phyloP scores from a whole-genome alignment of 1,284 basidiomycete genomes.

The Cutaneotrichosporon cutaneum region DNA sequence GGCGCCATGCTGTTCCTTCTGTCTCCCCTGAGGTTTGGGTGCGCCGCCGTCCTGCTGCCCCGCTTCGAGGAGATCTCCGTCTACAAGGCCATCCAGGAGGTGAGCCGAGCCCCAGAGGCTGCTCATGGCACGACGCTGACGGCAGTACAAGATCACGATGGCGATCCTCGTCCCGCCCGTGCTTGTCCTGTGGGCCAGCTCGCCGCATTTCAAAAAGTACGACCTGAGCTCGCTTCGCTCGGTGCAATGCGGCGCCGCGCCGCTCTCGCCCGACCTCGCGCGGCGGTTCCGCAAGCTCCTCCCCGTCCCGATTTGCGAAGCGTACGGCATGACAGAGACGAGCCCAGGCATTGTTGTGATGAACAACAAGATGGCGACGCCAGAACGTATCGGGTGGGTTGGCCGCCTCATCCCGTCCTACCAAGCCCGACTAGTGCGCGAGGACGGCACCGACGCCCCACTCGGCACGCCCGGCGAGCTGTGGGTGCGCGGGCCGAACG shows the following conservation, averaged over 20 bases:
- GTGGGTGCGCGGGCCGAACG: constrained; percentile 70
- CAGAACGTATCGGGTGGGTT: constrained; percentile 42
- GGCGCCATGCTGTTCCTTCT: constrained; percentile 55
- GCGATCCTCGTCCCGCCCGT: constrained; percentile 79
- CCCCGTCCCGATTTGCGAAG: constrained; percentile 39
- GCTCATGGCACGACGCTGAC: constrained; percentile 53
- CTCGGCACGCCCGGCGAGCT: constrained; percentile 69
- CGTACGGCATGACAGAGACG: constrained; percentile 55
- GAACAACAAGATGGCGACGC: constrained; percentile 21
- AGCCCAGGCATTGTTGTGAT: constrained; percentile 44
- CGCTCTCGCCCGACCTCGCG: constrained; percentile 58
- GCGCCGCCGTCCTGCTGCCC: constrained; percentile 65
- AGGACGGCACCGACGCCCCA: constrained; percentile 52
- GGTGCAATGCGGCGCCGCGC: constrained; percentile 77
- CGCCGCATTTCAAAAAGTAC: constrained; percentile 64
- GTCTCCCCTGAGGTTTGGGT: constrained; percentile 61
- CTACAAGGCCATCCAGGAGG: constrained; percentile 65
- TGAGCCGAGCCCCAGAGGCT: too few species aligned
- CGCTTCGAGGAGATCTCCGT: constrained; percentile 62
- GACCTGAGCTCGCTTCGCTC: constrained; percentile 64
- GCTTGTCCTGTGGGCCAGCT: constrained; percentile 58
- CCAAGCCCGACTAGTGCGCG: constrained; percentile 66
- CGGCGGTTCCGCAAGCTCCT: constrained; percentile 21
- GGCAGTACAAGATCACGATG: constrained; percentile 62
- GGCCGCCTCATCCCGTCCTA: constrained; percentile 75